Evolutionary conservation across 106 monocot genomes (phyloP).

Genomic region (Gastrodia elata): DNA sequence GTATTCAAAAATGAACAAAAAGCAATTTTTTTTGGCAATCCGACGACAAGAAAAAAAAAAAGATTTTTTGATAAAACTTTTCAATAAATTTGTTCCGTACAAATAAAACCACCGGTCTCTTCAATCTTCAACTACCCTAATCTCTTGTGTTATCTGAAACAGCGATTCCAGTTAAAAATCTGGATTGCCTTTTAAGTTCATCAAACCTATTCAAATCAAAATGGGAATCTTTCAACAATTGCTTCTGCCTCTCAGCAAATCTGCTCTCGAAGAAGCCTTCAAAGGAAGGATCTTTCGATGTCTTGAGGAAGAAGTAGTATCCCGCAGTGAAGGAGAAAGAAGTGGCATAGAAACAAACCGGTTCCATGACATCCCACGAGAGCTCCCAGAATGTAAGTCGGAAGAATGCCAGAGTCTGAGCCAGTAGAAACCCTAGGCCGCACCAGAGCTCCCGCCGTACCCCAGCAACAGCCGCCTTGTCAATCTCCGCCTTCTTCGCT

Average conservation of each 20-base stretch:
- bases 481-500: conserved; percentile 8
- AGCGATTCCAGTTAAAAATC: neutral
- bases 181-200: neutral
- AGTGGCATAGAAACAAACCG: conserved; percentile 5
- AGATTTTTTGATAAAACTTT: too few relatives aligned
- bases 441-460: conserved; percentile 10
- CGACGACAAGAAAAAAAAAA: too few relatives aligned
- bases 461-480: neutral
- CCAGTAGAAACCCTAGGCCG: conserved; percentile 3
- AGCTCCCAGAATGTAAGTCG: conserved; percentile 11
- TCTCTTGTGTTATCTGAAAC: neutral
- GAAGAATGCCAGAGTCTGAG: conserved; percentile 6
- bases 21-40: too few relatives aligned
- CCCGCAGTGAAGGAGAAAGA: conserved; percentile 8
- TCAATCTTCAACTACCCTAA: too few relatives aligned
- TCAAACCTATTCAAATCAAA: neutral
- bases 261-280: conserved; percentile 2
- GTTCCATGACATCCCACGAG: conserved; percentile 12
- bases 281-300: conserved; percentile 6
- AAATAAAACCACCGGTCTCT: too few relatives aligned
- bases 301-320: conserved; percentile 8
- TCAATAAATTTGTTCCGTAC: too few relatives aligned
- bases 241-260: conserved; percentile 1
- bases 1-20: too few relatives aligned
- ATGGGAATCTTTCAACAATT: neutral